phyloP scores from a whole-genome alignment of 441 rosid species.

The Melastoma candidum region DNA sequence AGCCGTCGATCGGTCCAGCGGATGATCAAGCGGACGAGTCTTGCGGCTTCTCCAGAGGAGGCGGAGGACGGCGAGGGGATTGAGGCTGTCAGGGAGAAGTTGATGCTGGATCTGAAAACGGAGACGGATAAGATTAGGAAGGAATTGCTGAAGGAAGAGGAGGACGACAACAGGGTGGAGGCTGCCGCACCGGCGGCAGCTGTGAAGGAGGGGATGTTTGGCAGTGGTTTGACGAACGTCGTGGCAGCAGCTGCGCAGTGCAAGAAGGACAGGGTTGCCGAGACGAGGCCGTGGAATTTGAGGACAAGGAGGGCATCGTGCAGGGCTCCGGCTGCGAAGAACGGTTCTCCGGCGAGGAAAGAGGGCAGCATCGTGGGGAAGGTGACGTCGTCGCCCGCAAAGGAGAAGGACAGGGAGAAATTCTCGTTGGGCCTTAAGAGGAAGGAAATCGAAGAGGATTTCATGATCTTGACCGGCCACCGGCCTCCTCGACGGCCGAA shows the following conservation, averaged over 20 bases:
- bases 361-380: constrained; percentile 20
- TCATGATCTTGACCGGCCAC: constrained; percentile 35
- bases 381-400: constrained; percentile 21
- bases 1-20: constrained; percentile 19
- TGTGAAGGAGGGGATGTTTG: constrained; percentile 17
- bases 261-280: too few relatives aligned
- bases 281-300: constrained; percentile 54
- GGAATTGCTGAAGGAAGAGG: constrained; percentile 32
- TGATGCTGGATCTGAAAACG: constrained; percentile 63
- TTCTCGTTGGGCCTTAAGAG: constrained; percentile 39
- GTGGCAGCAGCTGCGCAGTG: too few relatives aligned
- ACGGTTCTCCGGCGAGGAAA: constrained; percentile 20
- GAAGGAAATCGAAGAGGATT: constrained; percentile 77
- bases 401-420: constrained; percentile 28
- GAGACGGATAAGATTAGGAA: constrained; percentile 54
- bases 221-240: too few relatives aligned
- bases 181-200: constrained; percentile 17
- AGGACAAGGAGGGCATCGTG: constrained; percentile 55
- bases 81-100: constrained; percentile 63
- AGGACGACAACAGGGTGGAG: constrained; percentile 17
- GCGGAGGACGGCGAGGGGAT: constrained; percentile 29
- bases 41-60: not conserved
- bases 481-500: constrained; percentile 60
- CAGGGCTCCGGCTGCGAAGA: constrained; percentile 25
- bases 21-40: constrained; percentile 4